Evolutionary conservation across 2,329 filamentous ascomycete species (phyloP), one percentile per base, ranked within the genome.

Genomic region (Ophiosphaerella narmari): DNA sequence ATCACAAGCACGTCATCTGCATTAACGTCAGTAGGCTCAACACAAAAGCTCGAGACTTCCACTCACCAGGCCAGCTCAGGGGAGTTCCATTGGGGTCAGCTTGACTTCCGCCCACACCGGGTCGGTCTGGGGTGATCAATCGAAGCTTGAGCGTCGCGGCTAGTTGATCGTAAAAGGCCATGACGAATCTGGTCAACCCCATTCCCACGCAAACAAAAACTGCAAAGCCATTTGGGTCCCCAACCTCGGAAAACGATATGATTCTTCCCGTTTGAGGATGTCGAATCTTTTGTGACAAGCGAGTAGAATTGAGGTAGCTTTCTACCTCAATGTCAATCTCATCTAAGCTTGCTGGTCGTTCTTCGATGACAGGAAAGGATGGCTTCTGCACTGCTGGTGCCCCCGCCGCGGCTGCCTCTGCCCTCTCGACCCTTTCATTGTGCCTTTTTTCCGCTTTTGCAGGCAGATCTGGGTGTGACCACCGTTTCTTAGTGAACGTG

Each of bases 181-280:
- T 97, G 52, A 99, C 89, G 70, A 94, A 99, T 73, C 94, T 85
- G 9, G 94, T 99, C 64, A 99, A 75, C 0, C 94, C 94, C 94
- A 99, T 99, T 16, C 94, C 94, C 2, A 99, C 91, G 66, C 94
- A 99, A 70, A 94, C 95, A 62, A 99, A 92, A 2, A 99, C 90
- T 2, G 91, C 93, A 59, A 88, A 93, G 1, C 94, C 94, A 37
- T 93, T 85, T 0, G 92, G 86, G 70, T 97, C 92, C 12, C 94
- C 94, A 2, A 99, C 94, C 72, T 99, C 94, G 0, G 93, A 97
- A 67, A 97, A 99, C 0, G 91, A 95, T 59, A 99, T 97, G 3
- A 88, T 81, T 13, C 94, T 86, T 1, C 92, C 91, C 0, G 90
- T 95, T 50, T 90, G 87, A 1, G 91, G 91, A 72, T 97, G 90